Evolutionary conservation across 2,329 filamentous ascomycete species (phyloP).

Genomic region (Alternaria novae-zelandiae): DNA sequence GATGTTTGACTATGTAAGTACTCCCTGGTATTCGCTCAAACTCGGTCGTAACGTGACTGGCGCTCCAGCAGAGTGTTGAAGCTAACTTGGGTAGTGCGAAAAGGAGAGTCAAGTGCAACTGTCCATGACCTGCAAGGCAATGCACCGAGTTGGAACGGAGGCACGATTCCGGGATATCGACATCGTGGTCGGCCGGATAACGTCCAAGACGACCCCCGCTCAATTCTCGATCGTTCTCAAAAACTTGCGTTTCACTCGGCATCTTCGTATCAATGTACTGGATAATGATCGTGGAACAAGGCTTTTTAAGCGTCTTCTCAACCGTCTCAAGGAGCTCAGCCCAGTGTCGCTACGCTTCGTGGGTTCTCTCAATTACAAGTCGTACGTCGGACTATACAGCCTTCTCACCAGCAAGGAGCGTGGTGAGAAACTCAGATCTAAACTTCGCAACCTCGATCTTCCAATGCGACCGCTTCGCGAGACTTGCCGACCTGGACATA

Average conservation of each 20-base stretch:
- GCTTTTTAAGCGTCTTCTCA: background rate
- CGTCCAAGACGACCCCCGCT: background rate
- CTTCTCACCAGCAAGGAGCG: background rate
- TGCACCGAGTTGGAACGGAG: background rate
- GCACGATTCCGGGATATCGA: background rate
- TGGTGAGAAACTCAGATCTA: background rate
- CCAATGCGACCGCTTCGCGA: too few species aligned
- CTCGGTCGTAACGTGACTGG: background rate
- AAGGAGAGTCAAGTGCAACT: background rate
- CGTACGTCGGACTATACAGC: background rate
- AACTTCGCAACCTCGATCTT: background rate
- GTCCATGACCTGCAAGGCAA: background rate
- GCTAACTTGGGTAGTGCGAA: background rate
- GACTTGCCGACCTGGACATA: too few species aligned
- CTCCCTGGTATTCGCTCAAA: background rate
- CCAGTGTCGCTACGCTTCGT: background rate
- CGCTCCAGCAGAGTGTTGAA: background rate
- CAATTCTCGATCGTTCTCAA: background rate
- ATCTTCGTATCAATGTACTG: background rate
- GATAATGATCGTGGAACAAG: background rate
- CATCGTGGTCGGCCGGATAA: background rate
- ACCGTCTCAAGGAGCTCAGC: background rate
- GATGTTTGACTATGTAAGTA: background rate
- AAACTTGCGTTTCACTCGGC: background rate
- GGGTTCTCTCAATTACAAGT: background rate